Percentiles rank a stretch among this genome's conserved stretches.
These are phyloP conservation scores for Jatropha multifida DNA, from an alignment of 441 rosid genomes.

Conservation along the genomic window DNA sequence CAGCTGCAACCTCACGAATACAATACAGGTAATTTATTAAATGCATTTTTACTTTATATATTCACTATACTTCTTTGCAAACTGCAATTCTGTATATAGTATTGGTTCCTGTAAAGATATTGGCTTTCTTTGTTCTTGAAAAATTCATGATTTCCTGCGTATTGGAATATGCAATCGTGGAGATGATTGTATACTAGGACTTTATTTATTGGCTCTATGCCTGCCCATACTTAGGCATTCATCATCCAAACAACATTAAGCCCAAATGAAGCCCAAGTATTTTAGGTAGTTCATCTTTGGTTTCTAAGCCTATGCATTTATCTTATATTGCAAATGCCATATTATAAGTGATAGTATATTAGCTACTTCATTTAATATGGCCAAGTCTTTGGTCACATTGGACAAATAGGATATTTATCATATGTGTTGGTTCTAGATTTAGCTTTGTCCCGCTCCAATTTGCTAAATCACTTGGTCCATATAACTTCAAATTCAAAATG, in stretches of 20 bases:
- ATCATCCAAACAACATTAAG: neutral
- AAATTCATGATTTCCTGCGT: neutral
- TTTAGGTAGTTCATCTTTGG: neutral
- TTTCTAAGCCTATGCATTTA: neutral
- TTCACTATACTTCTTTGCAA: neutral
- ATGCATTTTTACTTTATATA: neutral
- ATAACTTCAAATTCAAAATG: neutral
- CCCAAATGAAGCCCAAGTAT: neutral
- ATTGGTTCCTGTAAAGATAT: neutral
- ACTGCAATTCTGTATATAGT: neutral
- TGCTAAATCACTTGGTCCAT: neutral
- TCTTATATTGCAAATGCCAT: neutral
- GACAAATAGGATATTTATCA: neutral
- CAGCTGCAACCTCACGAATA: conserved; percentile 95
- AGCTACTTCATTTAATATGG: neutral
- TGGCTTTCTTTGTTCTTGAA: neutral
- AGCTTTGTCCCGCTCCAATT: neutral
- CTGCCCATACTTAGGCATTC: neutral
- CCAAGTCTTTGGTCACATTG: neutral
- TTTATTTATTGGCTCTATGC: neutral
- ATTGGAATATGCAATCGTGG: neutral
- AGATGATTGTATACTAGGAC: neutral
- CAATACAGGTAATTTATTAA: conserved; percentile 55
- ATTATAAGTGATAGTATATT: neutral
- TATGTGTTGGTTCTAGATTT: neutral